A percentile compares a stretch with the other conserved stretches of the same genome.
These are phyloP conservation scores for Sclerotinia sclerotiorum DNA, from an alignment of 2,329 filamentous ascomycete genomes.

Conservation along the genomic window DNA sequence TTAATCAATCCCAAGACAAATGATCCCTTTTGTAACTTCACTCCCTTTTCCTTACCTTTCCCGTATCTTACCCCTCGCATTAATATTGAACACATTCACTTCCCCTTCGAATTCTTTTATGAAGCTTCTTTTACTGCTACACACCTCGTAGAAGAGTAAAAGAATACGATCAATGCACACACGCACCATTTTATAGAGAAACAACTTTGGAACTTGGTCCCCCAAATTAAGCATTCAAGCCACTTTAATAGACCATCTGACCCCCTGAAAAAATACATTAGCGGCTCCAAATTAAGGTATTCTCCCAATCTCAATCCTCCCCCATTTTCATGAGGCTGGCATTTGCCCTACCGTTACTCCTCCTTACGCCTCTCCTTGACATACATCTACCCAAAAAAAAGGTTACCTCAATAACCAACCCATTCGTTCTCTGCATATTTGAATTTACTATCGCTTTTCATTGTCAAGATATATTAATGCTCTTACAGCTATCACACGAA, in stretches of 20 bases:
- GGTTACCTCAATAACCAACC: background rate
- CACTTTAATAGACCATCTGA: constrained; percentile 8
- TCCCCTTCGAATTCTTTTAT: background rate
- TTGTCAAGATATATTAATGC: constrained; percentile 19
- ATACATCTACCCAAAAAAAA: background rate
- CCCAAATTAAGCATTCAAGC: background rate
- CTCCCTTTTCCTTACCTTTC: background rate
- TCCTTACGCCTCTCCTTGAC: constrained; percentile 4
- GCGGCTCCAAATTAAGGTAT: background rate
- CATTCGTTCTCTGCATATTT: constrained; percentile 7
- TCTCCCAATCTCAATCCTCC: constrained; percentile 8
- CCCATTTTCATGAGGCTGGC: constrained; percentile 7
- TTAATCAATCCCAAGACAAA: background rate
- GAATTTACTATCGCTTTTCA: constrained; percentile 3
- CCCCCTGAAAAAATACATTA: background rate
- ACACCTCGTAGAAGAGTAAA: background rate
- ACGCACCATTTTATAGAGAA: background rate
- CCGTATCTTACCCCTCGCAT: background rate
- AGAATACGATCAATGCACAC: background rate
- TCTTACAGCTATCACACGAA: background rate
- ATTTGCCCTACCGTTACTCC: background rate
- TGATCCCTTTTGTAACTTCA: background rate
- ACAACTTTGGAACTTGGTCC: constrained; percentile 2
- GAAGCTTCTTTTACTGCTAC: background rate
- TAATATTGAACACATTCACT: background rate